Evolutionary conservation across 2,329 filamentous ascomycete genomes (phyloP), one percentile per base, ranked within the genome.

Genomic region (Kalaharituber pfeilii): DNA sequence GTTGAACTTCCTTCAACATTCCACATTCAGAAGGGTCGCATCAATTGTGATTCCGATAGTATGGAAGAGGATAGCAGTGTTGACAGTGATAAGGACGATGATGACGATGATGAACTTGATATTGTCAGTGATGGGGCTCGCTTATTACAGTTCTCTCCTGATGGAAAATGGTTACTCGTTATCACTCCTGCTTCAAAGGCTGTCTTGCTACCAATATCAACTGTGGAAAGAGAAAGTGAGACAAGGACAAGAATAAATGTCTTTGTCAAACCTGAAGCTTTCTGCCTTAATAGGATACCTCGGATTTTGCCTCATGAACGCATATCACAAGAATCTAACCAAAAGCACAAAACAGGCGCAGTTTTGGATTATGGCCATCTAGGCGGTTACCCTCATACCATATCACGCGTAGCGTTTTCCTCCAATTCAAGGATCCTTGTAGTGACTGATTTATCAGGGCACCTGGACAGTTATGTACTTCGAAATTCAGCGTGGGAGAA

Each of bases 381-480:
- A 53, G 82, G 82, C n/a, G 70, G 71, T 25, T 96, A 95, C 68
- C 79, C 86, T 59, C 77, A 83, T 65, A 81, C 75, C 45, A 80
- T 96, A 60, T 80, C 77, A 30, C 82, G 85, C 53, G 67, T 82
- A 25, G 74, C 81, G 1, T 95, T 96, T 67, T 88, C 87, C 8
- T 73, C 80, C 4, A 83, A 94, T 66, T 86, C 84, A 65, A 79
- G 76, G 60, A 77, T 94, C 58, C 71, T 96, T 49, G 87, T 83
- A 7, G 78, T 81, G 27, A 81, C 82, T 49, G 89, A 95, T 66
- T 69, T 95, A 52, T 81, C 83, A 44, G 91, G 91, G 44, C 86
- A 81, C 67, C 73, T 96, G 28, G 88, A 96, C 65, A 86, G 82
- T 18, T 98, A 88, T 84, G 70, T 86, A 1, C 69, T 94, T 53